These are phyloP conservation scores for Dictyostelium firmibasis DNA, from an alignment of 78 protist species.

Conservation along the genomic window DNA sequence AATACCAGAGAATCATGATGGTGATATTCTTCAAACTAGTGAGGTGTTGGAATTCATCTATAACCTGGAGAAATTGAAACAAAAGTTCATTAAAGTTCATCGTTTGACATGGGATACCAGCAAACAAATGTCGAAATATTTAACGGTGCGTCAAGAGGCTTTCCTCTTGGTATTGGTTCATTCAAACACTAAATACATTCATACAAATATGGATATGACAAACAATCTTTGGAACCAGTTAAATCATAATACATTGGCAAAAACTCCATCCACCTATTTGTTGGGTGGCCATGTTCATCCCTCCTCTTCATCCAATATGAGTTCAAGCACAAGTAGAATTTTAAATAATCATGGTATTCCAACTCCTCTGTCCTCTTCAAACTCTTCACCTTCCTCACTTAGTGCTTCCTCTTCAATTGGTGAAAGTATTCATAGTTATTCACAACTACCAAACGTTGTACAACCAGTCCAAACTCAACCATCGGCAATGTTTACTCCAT, in stretches of 20 bases:
- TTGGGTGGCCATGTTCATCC: background rate
- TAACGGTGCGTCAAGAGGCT: slow-evolving; percentile 56
- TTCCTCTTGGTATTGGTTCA: slow-evolving; percentile 69
- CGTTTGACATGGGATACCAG: slow-evolving; percentile 46
- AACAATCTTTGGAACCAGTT: slow-evolving; percentile 70
- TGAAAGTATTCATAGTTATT: background rate
- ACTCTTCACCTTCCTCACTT: slow-evolving; percentile 47
- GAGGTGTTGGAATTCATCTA: slow-evolving; percentile 63
- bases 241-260: slow-evolving; percentile 16
- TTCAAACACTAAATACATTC: slow-evolving; percentile 61
- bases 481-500: background rate
- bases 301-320: background rate
- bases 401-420: background rate
- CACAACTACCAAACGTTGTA: background rate
- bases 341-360: background rate
- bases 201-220: slow-evolving; percentile 67
- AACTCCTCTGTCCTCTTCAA: background rate
- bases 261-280: background rate
- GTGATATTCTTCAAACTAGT: slow-evolving; percentile 15
- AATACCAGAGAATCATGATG: slow-evolving; percentile 21
- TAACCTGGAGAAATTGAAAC: slow-evolving; percentile 63
- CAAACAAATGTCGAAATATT: slow-evolving; percentile 42
- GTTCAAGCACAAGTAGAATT: background rate
- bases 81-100: slow-evolving; percentile 47
- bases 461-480: background rate